Evolutionary conservation across 2,329 filamentous ascomycete species (phyloP).

Genomic region (Hypoxylon sp.): DNA sequence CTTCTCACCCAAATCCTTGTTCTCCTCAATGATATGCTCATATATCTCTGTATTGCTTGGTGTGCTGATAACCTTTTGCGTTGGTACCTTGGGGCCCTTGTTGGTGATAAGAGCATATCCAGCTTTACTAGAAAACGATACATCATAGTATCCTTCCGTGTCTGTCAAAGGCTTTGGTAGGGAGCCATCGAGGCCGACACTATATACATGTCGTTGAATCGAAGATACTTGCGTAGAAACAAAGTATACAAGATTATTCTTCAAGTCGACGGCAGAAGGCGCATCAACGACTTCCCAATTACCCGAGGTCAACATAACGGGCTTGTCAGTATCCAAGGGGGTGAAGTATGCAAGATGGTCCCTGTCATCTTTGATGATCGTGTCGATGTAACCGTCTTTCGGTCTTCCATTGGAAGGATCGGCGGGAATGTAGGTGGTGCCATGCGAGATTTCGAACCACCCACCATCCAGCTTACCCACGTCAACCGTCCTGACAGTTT

Average conservation of each 20-base stretch:
- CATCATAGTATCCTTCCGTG: conserved; percentile 79
- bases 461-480: conserved; percentile 88
- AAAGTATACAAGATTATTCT: conserved; percentile 91
- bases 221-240: conserved; percentile 85
- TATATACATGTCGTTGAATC: conserved; percentile 91
- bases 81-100: conserved; percentile 84
- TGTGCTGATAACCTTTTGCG: conserved; percentile 89
- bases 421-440: conserved; percentile 85
- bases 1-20: conserved; percentile 72
- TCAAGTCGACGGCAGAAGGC: conserved; percentile 83
- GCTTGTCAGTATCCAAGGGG: conserved; percentile 83
- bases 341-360: conserved; percentile 95
- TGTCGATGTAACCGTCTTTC: conserved; percentile 92
- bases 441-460: conserved; percentile 94
- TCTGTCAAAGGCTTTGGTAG: conserved; percentile 78
- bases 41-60: conserved; percentile 72
- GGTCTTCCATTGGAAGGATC: conserved; percentile 78
- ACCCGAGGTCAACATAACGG: conserved; percentile 85
- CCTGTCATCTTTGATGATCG: conserved; percentile 83
- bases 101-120: conserved; percentile 88
- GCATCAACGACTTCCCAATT: conserved; percentile 91
- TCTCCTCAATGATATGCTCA: conserved; percentile 79
- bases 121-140: conserved; percentile 83
- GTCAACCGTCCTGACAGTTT: conserved; percentile 80
- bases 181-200: conserved; percentile 82